Evolutionary conservation across 108 stramenopile genomes (phyloP), one percentile per base, ranked within the genome.

Genomic region (Skeletonema costatum): DNA sequence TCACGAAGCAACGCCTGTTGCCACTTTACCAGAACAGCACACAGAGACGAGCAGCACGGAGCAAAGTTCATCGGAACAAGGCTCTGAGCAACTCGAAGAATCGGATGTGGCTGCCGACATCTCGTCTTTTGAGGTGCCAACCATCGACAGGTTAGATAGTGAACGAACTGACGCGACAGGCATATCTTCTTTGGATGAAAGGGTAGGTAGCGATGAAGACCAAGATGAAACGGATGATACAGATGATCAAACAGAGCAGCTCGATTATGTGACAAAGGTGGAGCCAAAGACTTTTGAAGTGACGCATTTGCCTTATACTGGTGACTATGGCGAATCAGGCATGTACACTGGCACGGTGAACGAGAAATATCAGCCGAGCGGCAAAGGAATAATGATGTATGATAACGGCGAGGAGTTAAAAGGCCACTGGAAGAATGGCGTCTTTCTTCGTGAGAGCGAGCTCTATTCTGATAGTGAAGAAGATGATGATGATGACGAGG

Each of bases 341-440:
- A 69, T 75, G 64, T 84, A 84, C 44, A 84, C 78, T 46, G 83
- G 83, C n/a, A 44, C 56, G 8, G 83, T 80, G 16, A 80, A 75
- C 60, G 78, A 84, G 32, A 60, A 84, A 46, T 80, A 80, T 32
- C 59, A 84, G 51, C 83, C 83, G 10, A 73, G 74, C 32, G 83
- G 83, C 32, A 69, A 68, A 65, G 83, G 83, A 44, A 80, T 63
- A 17, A 79, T 84, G 78, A 33, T 75, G 42, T 84, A 74, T 58
- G 74, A 80, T 51, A 75, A 70, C 60, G 83, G 83, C 38, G 73
- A 65, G 13, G 53, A 69, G 11, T 78, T 48, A 5, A 75, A 80
- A 66, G 83, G 83, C 19, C 64, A 79, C 35, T 84, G 83, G 83
- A 75, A 36, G 25, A 48, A 76, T 36, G 83, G 83, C 17, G 64